Conservation (phyloP, 75 land plant species). For the Sequoia sempervirens region DNA sequence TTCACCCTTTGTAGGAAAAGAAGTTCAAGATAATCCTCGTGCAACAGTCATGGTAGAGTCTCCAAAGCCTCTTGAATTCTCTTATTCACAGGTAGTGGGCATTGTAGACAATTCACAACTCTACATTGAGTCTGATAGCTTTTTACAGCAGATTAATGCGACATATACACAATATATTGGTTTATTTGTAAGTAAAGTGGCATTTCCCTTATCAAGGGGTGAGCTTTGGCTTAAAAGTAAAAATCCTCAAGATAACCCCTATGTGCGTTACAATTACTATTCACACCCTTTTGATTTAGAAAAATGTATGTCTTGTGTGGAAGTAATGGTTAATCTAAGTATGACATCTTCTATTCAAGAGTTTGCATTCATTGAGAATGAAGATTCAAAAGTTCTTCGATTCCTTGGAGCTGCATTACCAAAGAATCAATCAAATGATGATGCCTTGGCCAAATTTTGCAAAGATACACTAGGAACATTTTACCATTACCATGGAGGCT, state of each 20-base stretch:
- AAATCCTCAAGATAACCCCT: not conserved
- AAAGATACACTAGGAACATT: slow-evolving; percentile 39
- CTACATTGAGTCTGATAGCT: not conserved
- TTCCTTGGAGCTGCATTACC: slow-evolving; percentile 21
- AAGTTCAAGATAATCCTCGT: not conserved
- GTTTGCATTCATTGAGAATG: not conserved
- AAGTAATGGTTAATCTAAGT: not conserved
- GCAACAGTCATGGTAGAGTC: not conserved
- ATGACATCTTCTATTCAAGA: not conserved
- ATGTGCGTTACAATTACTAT: not conserved
- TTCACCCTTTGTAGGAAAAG: not conserved
- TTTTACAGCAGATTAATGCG: not conserved
- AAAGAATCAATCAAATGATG: slow-evolving; percentile 15
- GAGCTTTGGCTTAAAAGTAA: not conserved
- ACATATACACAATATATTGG: not conserved
- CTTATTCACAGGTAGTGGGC: not conserved
- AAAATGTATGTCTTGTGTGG: not conserved
- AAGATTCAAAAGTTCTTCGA: not conserved
- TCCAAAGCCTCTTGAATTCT: not conserved
- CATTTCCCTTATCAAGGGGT: not conserved
- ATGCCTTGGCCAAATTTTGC: slow-evolving; percentile 49
- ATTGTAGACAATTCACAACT: not conserved
- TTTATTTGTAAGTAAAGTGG: not conserved
- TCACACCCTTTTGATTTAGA: not conserved
- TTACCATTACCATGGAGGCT: too few relatives aligned